These are phyloP conservation scores for Quercus engelmannii DNA, from an alignment of 306 rosid species.

Conservation along the genomic window DNA sequence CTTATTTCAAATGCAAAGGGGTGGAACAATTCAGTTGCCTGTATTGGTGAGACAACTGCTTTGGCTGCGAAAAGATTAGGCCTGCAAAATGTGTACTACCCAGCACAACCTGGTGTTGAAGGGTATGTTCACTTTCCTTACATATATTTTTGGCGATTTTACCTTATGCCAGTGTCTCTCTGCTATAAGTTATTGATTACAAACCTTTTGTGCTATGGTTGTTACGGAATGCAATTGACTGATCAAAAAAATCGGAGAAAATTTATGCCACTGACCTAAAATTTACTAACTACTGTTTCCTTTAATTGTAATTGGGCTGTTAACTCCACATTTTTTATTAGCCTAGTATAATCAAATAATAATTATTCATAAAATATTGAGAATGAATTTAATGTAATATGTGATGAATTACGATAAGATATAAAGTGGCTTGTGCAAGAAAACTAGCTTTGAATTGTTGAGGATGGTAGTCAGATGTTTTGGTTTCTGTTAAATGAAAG, in stretches of 20 bases:
- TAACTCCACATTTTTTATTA: background rate
- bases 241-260: background rate
- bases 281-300: background rate
- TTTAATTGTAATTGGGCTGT: background rate
- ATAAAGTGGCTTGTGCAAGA: too few relatives aligned
- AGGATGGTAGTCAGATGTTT: background rate
- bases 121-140: slow-evolving; percentile 48
- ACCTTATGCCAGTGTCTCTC: slow-evolving; percentile 2
- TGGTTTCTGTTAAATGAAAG: background rate
- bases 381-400: too few relatives aligned
- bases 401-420: too few relatives aligned
- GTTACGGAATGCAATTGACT: background rate
- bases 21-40: slow-evolving; percentile 75
- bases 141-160: slow-evolving; percentile 4
- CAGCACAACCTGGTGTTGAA: slow-evolving; percentile 83
- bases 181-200: background rate
- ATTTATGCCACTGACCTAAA: background rate
- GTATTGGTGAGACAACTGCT: slow-evolving; percentile 98
- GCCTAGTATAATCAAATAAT: too few relatives aligned
- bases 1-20: slow-evolving; percentile 49
- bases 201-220: background rate
- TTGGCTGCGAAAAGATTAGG: slow-evolving; percentile 70
- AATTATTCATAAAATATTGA: too few relatives aligned
- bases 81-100: slow-evolving; percentile 70
- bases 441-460: background rate